A percentile compares a stretch with the other conserved stretches of the same genome.
phyloP scores from a whole-genome alignment of 306 rosid genomes.

The Pyrus communis region DNA sequence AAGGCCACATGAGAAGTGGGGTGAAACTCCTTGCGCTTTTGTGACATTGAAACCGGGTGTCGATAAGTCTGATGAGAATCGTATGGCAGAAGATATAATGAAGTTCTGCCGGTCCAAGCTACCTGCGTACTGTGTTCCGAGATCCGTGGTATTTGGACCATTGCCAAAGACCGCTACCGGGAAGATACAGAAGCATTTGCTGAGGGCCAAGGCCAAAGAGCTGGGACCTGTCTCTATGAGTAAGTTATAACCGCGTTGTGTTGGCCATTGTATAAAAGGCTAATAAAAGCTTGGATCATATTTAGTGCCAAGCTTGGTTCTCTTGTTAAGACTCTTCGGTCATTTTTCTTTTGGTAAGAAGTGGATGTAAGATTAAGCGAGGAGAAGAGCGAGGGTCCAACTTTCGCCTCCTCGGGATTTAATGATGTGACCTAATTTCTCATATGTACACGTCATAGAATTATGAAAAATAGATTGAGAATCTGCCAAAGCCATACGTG shows the following conservation, averaged over 20 bases:
- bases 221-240: constrained; percentile 59
- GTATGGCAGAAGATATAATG: constrained; percentile 53
- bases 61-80: constrained; percentile 43
- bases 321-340: neutral
- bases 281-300: neutral
- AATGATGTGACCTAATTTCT: neutral
- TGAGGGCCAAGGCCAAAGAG: constrained; percentile 63
- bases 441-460: neutral
- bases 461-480: neutral
- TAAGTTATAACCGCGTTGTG: constrained; percentile 18
- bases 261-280: neutral
- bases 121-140: constrained; percentile 85
- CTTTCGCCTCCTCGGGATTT: neutral
- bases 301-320: neutral
- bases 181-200: constrained; percentile 75
- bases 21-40: constrained; percentile 86
- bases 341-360: neutral
- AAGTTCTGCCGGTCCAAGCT: constrained; percentile 68
- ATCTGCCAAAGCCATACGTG: neutral
- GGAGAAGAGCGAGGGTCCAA: neutral
- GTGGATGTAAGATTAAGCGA: neutral
- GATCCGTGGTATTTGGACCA: constrained; percentile 58
- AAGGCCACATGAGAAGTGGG: constrained; percentile 82
- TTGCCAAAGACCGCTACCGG: constrained; percentile 76
- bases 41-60: constrained; percentile 60